These are phyloP conservation scores for Colletotrichum scovillei DNA, from an alignment of 2,329 filamentous ascomycete species.

Conservation along the genomic window DNA sequence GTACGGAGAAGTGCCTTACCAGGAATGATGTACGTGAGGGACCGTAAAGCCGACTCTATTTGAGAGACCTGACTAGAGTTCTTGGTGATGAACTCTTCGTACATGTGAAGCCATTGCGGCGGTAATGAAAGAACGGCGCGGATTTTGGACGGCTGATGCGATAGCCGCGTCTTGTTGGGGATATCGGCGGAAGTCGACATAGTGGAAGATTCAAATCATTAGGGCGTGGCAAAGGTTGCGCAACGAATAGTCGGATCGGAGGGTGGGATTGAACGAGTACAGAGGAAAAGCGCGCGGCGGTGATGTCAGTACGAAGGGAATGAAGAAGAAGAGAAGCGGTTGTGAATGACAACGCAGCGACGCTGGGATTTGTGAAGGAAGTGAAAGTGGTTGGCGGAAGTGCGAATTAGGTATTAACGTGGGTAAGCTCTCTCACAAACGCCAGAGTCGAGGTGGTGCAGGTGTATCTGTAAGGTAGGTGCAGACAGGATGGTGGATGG, in stretches of 20 bases:
- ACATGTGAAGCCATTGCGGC: conserved; percentile 75
- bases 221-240: neutral
- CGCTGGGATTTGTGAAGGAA: neutral
- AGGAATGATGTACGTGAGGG: conserved; percentile 95
- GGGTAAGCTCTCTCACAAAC: neutral
- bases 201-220: conserved; percentile 9
- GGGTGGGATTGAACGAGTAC: neutral
- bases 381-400: neutral
- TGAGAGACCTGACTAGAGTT: conserved; percentile 94
- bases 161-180: conserved; percentile 32
- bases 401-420: neutral
- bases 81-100: conserved; percentile 92
- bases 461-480: neutral
- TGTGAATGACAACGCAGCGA: neutral
- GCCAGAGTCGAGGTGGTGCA: neutral
- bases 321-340: neutral
- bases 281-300: neutral
- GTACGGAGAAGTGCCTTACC: conserved; percentile 57
- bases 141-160: conserved; percentile 26
- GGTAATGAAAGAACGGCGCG: conserved; percentile 63
- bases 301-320: neutral
- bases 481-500: neutral
- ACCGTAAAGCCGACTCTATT: conserved; percentile 92
- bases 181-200: conserved; percentile 36
- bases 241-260: neutral